phyloP scores from a whole-genome alignment of 2,329 filamentous ascomycete genomes.

The Botryotinia globosa region DNA sequence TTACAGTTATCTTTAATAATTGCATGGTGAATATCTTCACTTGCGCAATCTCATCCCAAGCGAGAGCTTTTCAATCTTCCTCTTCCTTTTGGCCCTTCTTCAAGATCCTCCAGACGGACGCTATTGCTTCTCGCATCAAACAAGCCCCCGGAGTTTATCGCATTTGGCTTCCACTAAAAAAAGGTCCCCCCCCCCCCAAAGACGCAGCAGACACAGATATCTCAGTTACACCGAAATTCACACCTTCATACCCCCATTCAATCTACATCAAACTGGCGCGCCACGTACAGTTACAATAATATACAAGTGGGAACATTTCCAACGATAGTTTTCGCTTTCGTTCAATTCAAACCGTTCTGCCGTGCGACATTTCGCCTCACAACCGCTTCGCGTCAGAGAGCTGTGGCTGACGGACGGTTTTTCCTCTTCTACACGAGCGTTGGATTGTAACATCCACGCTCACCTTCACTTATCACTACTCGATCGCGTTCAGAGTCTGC shows the following conservation, averaged over 20 bases:
- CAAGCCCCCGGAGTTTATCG: constrained; percentile 4
- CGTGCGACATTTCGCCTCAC: constrained; percentile 26
- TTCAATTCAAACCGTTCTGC: neutral
- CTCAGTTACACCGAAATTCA: constrained; percentile 1
- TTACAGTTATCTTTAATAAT: neutral
- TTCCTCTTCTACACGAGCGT: constrained; percentile 20
- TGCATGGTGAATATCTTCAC: constrained; percentile 2
- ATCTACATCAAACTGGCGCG: constrained; percentile 13
- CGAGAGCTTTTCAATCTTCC: neutral
- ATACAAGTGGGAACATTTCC: neutral
- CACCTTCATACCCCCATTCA: constrained; percentile 4
- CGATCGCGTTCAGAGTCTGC: constrained; percentile 31
- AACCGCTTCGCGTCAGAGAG: constrained; percentile 35
- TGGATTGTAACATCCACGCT: constrained; percentile 26
- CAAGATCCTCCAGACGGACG: neutral
- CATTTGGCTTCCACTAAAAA: constrained; percentile 9
- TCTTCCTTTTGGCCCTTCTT: neutral
- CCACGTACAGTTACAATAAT: neutral
- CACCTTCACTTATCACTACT: constrained; percentile 24
- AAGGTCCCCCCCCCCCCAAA: neutral
- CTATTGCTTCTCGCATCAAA: constrained; percentile 11
- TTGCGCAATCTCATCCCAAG: constrained; percentile 1
- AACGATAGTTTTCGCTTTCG: constrained; percentile 6
- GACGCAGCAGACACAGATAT: constrained; percentile 1
- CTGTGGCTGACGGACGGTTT: constrained; percentile 32